Evolutionary conservation across 148 eudicot species (phyloP), one percentile per base, ranked within the genome.

Genomic region (Nepenthes mirabilis): DNA sequence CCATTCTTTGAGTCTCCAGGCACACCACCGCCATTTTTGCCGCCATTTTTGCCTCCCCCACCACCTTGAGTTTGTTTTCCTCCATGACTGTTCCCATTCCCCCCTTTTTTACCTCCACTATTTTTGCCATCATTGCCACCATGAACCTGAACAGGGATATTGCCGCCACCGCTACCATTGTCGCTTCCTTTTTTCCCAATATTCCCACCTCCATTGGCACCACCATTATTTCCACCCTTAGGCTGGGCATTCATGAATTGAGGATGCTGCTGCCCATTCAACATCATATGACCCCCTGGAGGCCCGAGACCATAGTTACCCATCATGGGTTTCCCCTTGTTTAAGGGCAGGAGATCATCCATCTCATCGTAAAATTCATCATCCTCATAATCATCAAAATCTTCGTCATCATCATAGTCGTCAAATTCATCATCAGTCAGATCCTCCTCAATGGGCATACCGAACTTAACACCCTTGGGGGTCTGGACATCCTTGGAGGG

Each of bases 321-420:
- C 55, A 72, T 67, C 65, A 68, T 50, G 33, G 77, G 72, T 60
- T 81, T 84, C 86, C 79, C 80, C 81, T 86, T 90, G 43, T 64
- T 72, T 13, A 63, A 45, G 1, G 68, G 73, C 45, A 57, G 58
- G 1, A 67, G 74, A 70, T 83, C 86, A 9, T 78, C 77, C 36
- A 69, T 34, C 8, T 82, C 88, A 64, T 80, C 96, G 43, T 81
- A 84, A 36, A 58, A 62, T 11, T 77, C 67, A 3, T 64, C 57
- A 11, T 52, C 76, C 6, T 45, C 11, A 11, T 45, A 6, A 55
- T 74, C 77, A 55, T 64, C 73, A 58, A 56, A 72, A 36, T 71
- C 71, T 59, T 72, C 77, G 33, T 77, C 52, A 49, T 40, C 64
- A 14, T 61, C 73, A n/a, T 65, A 69, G 48, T 72, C 73, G 58